phyloP scores from a whole-genome alignment of 164 flowering plant species.

The Kalanchoe fedtschenkoi region DNA sequence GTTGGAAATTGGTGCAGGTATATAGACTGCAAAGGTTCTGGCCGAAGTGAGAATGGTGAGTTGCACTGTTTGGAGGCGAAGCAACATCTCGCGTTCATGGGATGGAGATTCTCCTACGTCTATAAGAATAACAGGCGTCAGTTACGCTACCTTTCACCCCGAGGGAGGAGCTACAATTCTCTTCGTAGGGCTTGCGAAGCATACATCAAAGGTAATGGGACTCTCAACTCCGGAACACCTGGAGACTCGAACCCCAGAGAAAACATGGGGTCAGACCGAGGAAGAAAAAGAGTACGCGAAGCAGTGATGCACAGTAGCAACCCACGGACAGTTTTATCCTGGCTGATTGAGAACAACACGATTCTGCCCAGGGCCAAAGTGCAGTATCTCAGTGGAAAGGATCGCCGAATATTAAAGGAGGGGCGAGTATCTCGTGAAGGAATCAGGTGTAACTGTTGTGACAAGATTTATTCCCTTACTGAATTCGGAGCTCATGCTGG shows the following conservation, averaged over 20 bases:
- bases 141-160: conserved; percentile 37
- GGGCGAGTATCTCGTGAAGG: conserved; percentile 67
- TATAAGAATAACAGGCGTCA: conserved; percentile 10
- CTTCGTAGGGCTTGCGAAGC: conserved; percentile 42
- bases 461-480: conserved; percentile 30
- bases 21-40: background rate
- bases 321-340: conserved; percentile 55
- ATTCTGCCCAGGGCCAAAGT: conserved; percentile 58
- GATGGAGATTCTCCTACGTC: conserved; percentile 31
- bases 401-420: conserved; percentile 17
- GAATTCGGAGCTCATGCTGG: conserved; percentile 71
- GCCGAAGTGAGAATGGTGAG: background rate
- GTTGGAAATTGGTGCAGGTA: conserved; percentile 18
- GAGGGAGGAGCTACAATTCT: conserved; percentile 25
- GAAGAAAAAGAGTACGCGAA: conserved; percentile 44
- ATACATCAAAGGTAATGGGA: conserved; percentile 16
- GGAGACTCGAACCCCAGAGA: background rate
- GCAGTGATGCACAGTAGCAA: conserved; percentile 15
- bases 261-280: conserved; percentile 12
- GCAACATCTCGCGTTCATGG: conserved; percentile 43
- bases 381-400: conserved; percentile 21
- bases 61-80: conserved; percentile 24
- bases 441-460: conserved; percentile 76
- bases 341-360: conserved; percentile 68
- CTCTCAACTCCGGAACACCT: background rate